A percentile compares a stretch with the other conserved stretches of the same genome.
phyloP scores from a whole-genome alignment of 805 yeast genomes.

The Suhomyces faveliae region DNA sequence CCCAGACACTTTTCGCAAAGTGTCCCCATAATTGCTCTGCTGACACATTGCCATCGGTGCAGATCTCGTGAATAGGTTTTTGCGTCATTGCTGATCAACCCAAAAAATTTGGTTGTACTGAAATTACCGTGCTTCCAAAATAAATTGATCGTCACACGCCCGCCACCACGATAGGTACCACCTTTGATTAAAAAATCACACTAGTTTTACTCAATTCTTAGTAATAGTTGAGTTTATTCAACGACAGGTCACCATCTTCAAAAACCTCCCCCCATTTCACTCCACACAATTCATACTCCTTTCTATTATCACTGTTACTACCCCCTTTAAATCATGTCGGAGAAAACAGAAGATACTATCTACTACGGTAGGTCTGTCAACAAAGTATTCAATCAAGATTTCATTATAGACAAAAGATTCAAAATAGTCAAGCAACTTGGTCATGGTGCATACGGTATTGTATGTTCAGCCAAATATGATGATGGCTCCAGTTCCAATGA shows the following conservation, averaged over 20 bases:
- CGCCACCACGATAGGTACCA: background rate
- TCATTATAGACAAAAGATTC: conserved; percentile 84
- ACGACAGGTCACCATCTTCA: background rate
- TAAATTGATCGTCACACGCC: background rate
- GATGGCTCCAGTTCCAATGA: conserved; percentile 50
- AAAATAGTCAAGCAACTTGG: conserved; percentile 91
- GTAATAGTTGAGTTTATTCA: background rate
- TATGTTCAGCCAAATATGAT: conserved; percentile 88
- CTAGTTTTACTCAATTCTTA: background rate
- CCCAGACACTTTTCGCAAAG: background rate
- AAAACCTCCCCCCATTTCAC: background rate
- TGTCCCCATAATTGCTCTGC: background rate
- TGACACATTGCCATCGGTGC: background rate
- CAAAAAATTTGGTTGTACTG: background rate
- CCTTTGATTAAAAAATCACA: background rate
- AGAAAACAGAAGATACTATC: conserved; percentile 4
- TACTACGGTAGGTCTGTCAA: conserved; percentile 37
- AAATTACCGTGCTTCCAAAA: background rate
- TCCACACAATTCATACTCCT: background rate
- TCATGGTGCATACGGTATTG: conserved; percentile 97
- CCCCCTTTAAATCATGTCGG: conserved; percentile 1
- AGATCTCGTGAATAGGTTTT: background rate
- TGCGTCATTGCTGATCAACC: background rate
- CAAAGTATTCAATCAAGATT: conserved; percentile 72
- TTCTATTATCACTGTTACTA: background rate